phyloP scores from a whole-genome alignment of 768 basidiomycete genomes.

The Cantharellus cinnabarinus region DNA sequence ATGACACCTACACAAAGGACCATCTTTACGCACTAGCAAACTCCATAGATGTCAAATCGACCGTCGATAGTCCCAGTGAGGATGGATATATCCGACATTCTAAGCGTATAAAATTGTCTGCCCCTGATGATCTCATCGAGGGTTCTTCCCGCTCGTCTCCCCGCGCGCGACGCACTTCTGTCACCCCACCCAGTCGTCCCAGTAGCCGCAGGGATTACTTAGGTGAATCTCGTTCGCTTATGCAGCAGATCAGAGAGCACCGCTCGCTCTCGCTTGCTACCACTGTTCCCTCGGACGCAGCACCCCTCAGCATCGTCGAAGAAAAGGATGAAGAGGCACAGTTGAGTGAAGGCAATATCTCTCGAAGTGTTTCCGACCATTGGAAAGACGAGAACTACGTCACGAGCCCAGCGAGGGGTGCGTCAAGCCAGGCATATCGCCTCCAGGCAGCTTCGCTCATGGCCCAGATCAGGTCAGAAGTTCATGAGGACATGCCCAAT shows the following conservation, averaged over 20 bases:
- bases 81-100: constrained; percentile 27
- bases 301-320: not conserved
- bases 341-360: too few species aligned
- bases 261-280: constrained; percentile 37
- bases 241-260: constrained; percentile 62
- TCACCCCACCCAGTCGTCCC: not conserved
- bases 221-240: constrained; percentile 53
- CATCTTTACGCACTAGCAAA: constrained; percentile 89
- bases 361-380: too few species aligned
- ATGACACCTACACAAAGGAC: constrained; percentile 90
- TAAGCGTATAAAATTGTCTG: constrained; percentile 65
- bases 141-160: not conserved
- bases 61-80: constrained; percentile 4
- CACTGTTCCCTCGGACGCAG: constrained; percentile 17
- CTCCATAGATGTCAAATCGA: constrained; percentile 44
- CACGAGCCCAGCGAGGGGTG: too few species aligned
- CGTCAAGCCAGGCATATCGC: constrained; percentile 24
- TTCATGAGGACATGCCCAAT: not conserved
- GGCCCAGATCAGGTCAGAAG: constrained; percentile 47
- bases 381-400: too few species aligned
- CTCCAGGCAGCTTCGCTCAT: constrained; percentile 61
- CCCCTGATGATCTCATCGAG: constrained; percentile 32
- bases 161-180: not conserved
- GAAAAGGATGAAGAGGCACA: not conserved
- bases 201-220: constrained; percentile 32